phyloP scores from a whole-genome alignment of 2,329 filamentous ascomycete genomes.

The Pseudocercospora eumusae region DNA sequence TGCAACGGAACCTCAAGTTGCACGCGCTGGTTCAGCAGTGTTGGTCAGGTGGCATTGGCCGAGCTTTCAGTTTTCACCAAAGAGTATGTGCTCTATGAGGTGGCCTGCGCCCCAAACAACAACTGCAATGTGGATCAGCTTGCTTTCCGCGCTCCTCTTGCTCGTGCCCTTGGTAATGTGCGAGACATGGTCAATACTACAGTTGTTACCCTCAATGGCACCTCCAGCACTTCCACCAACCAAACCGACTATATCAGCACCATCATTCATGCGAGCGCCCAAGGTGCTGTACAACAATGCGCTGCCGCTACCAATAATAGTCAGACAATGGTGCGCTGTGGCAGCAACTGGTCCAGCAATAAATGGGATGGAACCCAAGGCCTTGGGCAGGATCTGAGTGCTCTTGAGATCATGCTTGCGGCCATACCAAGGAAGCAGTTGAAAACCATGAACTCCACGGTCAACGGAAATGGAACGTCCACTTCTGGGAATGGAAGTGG shows the following conservation, averaged over 20 bases:
- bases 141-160: slow-evolving; percentile 70
- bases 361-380: slow-evolving; percentile 49
- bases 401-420: slow-evolving; percentile 52
- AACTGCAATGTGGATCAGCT: slow-evolving; percentile 71
- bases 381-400: slow-evolving; percentile 58
- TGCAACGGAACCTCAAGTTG: slow-evolving; percentile 7
- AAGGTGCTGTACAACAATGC: slow-evolving; percentile 56
- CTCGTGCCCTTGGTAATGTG: slow-evolving; percentile 36
- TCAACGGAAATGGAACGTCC: slow-evolving; percentile 5
- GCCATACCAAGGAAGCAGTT: slow-evolving; percentile 34
- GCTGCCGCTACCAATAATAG: neutral
- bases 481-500: neutral
- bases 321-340: slow-evolving; percentile 35
- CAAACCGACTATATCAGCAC: slow-evolving; percentile 14
- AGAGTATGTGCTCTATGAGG: slow-evolving; percentile 60
- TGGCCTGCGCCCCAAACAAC: slow-evolving; percentile 62
- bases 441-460: slow-evolving; percentile 13
- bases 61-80: slow-evolving; percentile 46
- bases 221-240: slow-evolving; percentile 11
- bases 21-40: slow-evolving; percentile 30
- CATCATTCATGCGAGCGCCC: slow-evolving; percentile 48
- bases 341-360: slow-evolving; percentile 43
- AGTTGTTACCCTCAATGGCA: slow-evolving; percentile 46
- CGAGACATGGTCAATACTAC: slow-evolving; percentile 16
- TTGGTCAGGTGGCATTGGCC: slow-evolving; percentile 13